Evolutionary conservation across 2,329 filamentous ascomycete genomes (phyloP).

Genomic region (Aspergillus sp.): DNA sequence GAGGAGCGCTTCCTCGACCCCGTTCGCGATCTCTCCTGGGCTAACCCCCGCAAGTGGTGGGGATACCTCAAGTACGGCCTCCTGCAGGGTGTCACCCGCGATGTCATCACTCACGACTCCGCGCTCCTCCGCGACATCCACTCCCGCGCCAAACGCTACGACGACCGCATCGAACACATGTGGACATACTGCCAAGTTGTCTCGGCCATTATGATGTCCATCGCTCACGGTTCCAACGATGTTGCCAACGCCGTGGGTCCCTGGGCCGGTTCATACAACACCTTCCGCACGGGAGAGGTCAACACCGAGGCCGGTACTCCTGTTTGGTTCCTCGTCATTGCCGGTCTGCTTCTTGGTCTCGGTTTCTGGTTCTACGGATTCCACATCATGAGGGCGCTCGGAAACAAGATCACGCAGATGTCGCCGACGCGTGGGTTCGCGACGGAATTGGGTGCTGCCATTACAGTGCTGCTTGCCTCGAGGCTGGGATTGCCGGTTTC

Average conservation of each 20-base stretch:
- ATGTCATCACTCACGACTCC: slow-evolving; percentile 43
- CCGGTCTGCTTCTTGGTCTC: slow-evolving; percentile 39
- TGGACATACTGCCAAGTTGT: slow-evolving; percentile 48
- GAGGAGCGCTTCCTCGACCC: slow-evolving; percentile 27
- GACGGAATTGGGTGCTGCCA: slow-evolving; percentile 44
- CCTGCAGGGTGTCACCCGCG: slow-evolving; percentile 45
- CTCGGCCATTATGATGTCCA: slow-evolving; percentile 44
- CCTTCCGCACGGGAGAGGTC: slow-evolving; percentile 33
- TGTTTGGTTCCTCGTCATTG: slow-evolving; percentile 43
- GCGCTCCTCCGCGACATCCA: slow-evolving; percentile 41
- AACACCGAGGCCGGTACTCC: slow-evolving; percentile 36
- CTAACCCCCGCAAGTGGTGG: slow-evolving; percentile 26
- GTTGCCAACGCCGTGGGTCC: slow-evolving; percentile 46
- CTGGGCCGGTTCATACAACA: slow-evolving; percentile 40
- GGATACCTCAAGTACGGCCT: slow-evolving; percentile 47
- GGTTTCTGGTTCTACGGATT: slow-evolving; percentile 47
- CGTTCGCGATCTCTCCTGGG: slow-evolving; percentile 17
- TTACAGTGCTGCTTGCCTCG: slow-evolving; percentile 39
- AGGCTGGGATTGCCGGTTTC: slow-evolving; percentile 37
- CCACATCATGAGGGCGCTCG: slow-evolving; percentile 42
- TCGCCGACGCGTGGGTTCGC: slow-evolving; percentile 32
- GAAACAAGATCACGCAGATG: slow-evolving; percentile 46
- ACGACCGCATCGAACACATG: slow-evolving; percentile 50
- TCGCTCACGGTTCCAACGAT: slow-evolving; percentile 48
- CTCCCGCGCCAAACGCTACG: slow-evolving; percentile 45